These are phyloP conservation scores for Intubia oerlemansii DNA, from an alignment of 2,329 filamentous ascomycete genomes.

Conservation along the genomic window DNA sequence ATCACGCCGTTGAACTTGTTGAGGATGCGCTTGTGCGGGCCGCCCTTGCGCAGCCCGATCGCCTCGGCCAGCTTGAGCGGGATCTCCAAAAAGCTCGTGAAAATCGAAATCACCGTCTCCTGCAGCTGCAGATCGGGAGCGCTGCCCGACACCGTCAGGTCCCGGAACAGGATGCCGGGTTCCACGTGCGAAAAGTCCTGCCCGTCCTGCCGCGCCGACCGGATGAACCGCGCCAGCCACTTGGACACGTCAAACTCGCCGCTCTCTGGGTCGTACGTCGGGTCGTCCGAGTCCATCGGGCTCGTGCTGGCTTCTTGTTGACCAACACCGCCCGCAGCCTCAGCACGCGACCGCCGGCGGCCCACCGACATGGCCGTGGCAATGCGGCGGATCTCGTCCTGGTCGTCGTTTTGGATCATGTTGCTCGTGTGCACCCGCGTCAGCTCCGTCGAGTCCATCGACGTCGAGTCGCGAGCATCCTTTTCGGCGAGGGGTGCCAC, in stretches of 20 bases:
- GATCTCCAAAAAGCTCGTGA: conserved; percentile 29
- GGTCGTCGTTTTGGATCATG: conserved; percentile 5
- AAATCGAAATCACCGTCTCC: conserved; percentile 39
- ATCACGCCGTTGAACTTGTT: conserved; percentile 37
- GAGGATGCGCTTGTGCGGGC: conserved; percentile 41
- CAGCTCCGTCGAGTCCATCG: conserved; percentile 21
- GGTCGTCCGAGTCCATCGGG: conserved; percentile 13
- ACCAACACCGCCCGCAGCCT: not conserved
- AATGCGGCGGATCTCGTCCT: conserved; percentile 4
- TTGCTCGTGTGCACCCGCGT: conserved; percentile 4
- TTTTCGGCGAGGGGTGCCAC: too few relatives aligned
- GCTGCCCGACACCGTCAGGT: conserved; percentile 46
- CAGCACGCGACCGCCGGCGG: conserved; percentile 21
- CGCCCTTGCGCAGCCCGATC: conserved; percentile 33
- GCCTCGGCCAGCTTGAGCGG: conserved; percentile 22
- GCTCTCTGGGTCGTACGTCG: conserved; percentile 23
- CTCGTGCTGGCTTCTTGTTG: not conserved
- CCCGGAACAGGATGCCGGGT: conserved; percentile 43
- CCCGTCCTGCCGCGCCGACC: conserved; percentile 27
- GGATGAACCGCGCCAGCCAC: conserved; percentile 38
- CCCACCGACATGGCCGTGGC: conserved; percentile 23
- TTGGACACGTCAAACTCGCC: conserved; percentile 24
- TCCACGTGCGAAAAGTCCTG: conserved; percentile 30
- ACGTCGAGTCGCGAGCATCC: conserved; percentile 17
- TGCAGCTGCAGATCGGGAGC: conserved; percentile 49